Conservation (phyloP, 176 grass and related monocot species). For the Leersia perrieri region DNA sequence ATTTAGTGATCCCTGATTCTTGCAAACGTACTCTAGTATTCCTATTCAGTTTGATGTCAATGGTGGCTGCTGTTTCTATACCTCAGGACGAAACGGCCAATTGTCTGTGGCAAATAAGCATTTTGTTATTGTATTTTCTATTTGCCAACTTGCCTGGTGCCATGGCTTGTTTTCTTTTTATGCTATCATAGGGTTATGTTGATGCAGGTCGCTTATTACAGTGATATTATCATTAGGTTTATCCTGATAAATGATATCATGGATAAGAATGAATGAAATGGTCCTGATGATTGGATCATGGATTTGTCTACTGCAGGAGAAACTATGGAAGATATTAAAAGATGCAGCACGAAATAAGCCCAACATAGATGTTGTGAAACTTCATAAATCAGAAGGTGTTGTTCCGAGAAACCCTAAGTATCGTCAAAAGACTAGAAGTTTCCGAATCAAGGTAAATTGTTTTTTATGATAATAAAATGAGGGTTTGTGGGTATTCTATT, state of each 20-base stretch:
- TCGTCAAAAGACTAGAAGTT: constrained; percentile 83
- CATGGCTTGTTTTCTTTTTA: neutral
- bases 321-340: constrained; percentile 95
- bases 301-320: constrained; percentile 69
- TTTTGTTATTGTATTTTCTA: constrained; percentile 2
- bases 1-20: neutral
- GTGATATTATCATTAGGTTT: constrained; percentile 4
- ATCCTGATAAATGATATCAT: constrained; percentile 11
- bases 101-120: neutral
- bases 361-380: constrained; percentile 92
- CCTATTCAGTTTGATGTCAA: neutral
- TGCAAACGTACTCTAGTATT: neutral
- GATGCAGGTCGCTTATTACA: neutral
- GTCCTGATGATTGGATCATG: constrained; percentile 17
- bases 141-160: too few species aligned
- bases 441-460: constrained; percentile 64
- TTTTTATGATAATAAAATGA: constrained; percentile 8
- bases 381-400: constrained; percentile 98
- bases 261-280: constrained; percentile 16
- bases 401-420: constrained; percentile 91
- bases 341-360: constrained; percentile 78
- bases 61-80: neutral
- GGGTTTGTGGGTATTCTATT: neutral
- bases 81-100: neutral
- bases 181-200: neutral